Percentiles rank a stretch among this genome's conserved stretches.
phyloP scores from a whole-genome alignment of 1,284 basidiomycete species.

The Jaminaea rosea region DNA sequence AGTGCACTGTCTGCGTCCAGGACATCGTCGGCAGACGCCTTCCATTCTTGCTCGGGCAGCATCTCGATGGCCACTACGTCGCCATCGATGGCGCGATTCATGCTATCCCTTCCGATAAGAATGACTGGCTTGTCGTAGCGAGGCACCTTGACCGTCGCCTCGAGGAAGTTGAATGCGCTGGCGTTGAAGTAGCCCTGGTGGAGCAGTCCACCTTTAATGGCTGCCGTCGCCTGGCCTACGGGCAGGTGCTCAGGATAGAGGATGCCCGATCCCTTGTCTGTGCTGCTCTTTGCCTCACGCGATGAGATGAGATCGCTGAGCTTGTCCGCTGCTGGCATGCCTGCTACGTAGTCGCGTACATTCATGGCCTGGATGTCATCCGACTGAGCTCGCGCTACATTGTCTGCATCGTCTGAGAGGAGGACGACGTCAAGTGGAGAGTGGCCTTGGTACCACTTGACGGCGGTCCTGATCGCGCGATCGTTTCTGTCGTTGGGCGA shows the following conservation, averaged over 20 bases:
- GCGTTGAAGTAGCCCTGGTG: slow-evolving; percentile 92
- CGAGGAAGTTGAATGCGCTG: slow-evolving; percentile 85
- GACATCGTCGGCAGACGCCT: slow-evolving; percentile 81
- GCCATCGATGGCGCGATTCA: slow-evolving; percentile 91
- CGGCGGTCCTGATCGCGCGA: slow-evolving; percentile 36
- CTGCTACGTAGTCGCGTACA: slow-evolving; percentile 42
- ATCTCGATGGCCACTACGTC: slow-evolving; percentile 87
- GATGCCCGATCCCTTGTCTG: not conserved
- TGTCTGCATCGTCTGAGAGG: slow-evolving; percentile 73
- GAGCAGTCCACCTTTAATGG: slow-evolving; percentile 72
- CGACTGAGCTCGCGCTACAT: slow-evolving; percentile 56
- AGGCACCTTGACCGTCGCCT: slow-evolving; percentile 73
- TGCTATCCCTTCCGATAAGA: slow-evolving; percentile 77
- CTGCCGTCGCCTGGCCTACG: slow-evolving; percentile 64
- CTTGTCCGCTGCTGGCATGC: slow-evolving; percentile 30
- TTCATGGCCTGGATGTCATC: slow-evolving; percentile 31
- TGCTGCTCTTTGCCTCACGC: slow-evolving; percentile 9
- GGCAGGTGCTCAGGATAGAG: slow-evolving; percentile 64
- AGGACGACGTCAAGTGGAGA: slow-evolving; percentile 34
- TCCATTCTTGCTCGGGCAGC: slow-evolving; percentile 82
- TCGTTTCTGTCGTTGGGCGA: slow-evolving; percentile 45
- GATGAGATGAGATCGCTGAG: slow-evolving; percentile 39
- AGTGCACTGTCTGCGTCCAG: slow-evolving; percentile 70
- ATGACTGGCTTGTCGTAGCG: slow-evolving; percentile 70
- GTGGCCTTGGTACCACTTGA: slow-evolving; percentile 38